Evolutionary conservation across 257 asterid genomes (phyloP).

Genomic region (Striga asiatica): DNA sequence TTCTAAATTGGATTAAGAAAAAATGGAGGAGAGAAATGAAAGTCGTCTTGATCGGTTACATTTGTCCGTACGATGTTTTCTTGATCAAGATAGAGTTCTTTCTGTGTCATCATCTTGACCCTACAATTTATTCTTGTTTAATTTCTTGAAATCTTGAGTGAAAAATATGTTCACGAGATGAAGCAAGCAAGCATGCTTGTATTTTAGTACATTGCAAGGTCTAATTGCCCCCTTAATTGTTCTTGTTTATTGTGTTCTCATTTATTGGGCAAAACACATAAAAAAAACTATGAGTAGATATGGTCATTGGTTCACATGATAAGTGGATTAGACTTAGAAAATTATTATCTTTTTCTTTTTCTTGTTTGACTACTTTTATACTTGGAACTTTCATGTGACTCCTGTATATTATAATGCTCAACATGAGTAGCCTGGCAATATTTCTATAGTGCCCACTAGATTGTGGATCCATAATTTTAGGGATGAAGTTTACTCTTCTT

Average conservation of each 20-base stretch:
- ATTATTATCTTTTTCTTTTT: not conserved
- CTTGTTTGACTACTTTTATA: not conserved
- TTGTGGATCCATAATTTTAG: conserved; percentile 10
- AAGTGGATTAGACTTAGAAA: conserved; percentile 3
- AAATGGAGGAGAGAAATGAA: no score
- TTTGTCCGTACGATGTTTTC: no score
- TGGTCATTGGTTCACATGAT: conserved; percentile 14
- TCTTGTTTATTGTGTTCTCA: conserved; percentile 5
- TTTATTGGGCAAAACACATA: not conserved
- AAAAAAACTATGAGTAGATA: conserved; percentile 13
- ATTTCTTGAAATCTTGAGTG: no score
- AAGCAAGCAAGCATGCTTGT: no score
- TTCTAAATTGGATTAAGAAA: no score
- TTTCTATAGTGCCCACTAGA: conserved; percentile 4
- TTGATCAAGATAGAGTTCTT: no score
- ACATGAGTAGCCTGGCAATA: not conserved
- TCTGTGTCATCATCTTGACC: no score
- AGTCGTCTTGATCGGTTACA: no score
- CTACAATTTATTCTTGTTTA: no score
- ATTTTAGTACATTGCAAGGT: conserved; percentile 9
- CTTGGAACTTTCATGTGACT: conserved; percentile 9
- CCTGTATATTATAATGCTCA: conserved; percentile 8
- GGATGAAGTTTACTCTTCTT: conserved; percentile 8
- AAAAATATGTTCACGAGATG: no score
- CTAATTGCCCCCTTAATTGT: not conserved